These are phyloP conservation scores for Hypoxylon sp. DNA, from an alignment of 2,329 filamentous ascomycete species.

Conservation along the genomic window DNA sequence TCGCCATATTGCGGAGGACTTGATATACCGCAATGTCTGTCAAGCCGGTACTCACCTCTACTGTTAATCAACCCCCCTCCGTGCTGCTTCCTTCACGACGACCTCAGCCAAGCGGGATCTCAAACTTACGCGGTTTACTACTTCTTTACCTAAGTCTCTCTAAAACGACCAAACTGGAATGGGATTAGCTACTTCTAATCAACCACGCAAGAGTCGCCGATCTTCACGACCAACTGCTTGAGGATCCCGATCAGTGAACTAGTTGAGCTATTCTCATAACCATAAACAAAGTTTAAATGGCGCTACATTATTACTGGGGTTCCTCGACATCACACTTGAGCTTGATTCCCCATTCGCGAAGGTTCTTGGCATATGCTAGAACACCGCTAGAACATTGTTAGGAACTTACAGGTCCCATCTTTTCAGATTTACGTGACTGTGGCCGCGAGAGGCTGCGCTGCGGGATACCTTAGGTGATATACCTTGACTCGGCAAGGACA, in stretches of 20 bases:
- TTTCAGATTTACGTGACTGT: not conserved
- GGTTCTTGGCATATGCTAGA: not conserved
- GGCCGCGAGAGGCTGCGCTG: not conserved
- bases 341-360: not conserved
- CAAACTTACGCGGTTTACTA: not conserved
- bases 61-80: not conserved
- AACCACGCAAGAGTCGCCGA: not conserved
- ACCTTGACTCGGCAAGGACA: not conserved
- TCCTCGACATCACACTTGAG: not conserved
- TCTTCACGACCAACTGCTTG: not conserved
- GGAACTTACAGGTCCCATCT: not conserved
- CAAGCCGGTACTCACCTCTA: not conserved
- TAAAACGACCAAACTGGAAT: not conserved
- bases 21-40: too few relatives aligned
- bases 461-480: not conserved
- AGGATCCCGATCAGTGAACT: not conserved
- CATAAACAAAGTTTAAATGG: constrained; percentile 4
- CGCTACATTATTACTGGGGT: not conserved
- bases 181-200: not conserved
- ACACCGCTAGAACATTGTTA: not conserved
- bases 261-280: not conserved
- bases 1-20: not conserved
- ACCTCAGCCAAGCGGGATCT: not conserved
- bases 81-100: not conserved
- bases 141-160: not conserved